These are phyloP conservation scores for Fonsecaea multimorphosa DNA, from an alignment of 2,329 filamentous ascomycete genomes.

Conservation along the genomic window DNA sequence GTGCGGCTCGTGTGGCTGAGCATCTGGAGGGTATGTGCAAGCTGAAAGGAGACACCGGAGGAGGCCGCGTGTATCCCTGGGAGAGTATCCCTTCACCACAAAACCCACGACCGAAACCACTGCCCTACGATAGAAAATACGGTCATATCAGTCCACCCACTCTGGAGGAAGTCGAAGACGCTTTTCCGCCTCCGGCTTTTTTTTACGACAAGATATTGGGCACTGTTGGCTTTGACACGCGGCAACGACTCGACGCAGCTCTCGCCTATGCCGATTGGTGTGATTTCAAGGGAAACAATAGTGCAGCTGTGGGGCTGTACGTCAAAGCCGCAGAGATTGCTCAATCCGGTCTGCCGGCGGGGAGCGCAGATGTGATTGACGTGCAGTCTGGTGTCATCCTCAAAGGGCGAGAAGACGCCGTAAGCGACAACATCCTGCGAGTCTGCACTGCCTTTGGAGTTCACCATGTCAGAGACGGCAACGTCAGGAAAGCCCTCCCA, in stretches of 20 bases:
- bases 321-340: slow-evolving; percentile 78
- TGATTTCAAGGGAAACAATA: slow-evolving; percentile 72
- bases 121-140: slow-evolving; percentile 64
- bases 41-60: slow-evolving; percentile 60
- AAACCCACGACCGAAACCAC: slow-evolving; percentile 78
- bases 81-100: slow-evolving; percentile 80
- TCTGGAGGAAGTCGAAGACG: slow-evolving; percentile 75
- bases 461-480: slow-evolving; percentile 73
- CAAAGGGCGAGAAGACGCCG: slow-evolving; percentile 58
- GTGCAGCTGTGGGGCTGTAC: slow-evolving; percentile 74
- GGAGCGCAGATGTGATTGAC: slow-evolving; percentile 58
- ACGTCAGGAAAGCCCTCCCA: slow-evolving; percentile 73
- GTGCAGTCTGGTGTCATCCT: slow-evolving; percentile 68
- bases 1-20: slow-evolving; percentile 76
- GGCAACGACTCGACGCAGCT: slow-evolving; percentile 80
- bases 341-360: slow-evolving; percentile 57
- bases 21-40: slow-evolving; percentile 77
- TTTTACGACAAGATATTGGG: slow-evolving; percentile 84
- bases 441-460: slow-evolving; percentile 78
- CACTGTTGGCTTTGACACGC: slow-evolving; percentile 76
- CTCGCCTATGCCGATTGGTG: slow-evolving; percentile 85
- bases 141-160: slow-evolving; percentile 59
- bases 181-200: slow-evolving; percentile 72
- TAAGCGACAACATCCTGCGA: slow-evolving; percentile 76
- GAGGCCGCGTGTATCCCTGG: slow-evolving; percentile 63